phyloP scores from a whole-genome alignment of 73 alveolate genomes.

The Urostyla sp. region DNA sequence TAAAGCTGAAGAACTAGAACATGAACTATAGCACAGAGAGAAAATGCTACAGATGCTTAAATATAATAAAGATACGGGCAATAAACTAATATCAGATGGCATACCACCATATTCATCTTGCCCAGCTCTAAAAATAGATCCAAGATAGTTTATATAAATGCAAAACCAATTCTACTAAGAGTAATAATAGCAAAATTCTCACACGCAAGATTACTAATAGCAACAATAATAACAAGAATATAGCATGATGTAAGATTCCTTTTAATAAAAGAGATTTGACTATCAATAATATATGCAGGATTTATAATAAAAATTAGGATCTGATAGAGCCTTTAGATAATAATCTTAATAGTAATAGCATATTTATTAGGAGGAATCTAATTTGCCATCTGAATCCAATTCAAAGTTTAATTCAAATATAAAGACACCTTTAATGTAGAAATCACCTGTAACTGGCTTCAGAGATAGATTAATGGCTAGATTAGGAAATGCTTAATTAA shows the following conservation, averaged over 20 bases:
- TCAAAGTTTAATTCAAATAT: not conserved
- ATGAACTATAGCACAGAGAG: conserved; percentile 53
- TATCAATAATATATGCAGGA: conserved; percentile 15
- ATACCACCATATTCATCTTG: conserved; percentile 45
- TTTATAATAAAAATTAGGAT: conserved; percentile 18
- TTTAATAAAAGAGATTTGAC: conserved; percentile 11
- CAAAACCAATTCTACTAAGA: not conserved
- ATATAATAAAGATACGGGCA: conserved; percentile 2
- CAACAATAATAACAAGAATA: not conserved
- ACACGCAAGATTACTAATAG: not conserved
- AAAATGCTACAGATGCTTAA: conserved; percentile 52
- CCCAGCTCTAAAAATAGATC: conserved; percentile 45
- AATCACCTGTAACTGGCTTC: not conserved
- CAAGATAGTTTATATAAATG: not conserved
- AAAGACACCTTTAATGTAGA: not conserved
- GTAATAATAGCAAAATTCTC: not conserved
- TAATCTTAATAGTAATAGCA: not conserved
- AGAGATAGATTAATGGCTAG: conserved; percentile 12
- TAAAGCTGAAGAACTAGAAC: conserved; percentile 46
- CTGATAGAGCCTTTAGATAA: conserved; percentile 20
- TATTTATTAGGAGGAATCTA: not conserved
- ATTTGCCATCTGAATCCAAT: not conserved
- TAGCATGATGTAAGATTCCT: not conserved
- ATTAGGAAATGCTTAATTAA: conserved; percentile 44
- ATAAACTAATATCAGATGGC: not conserved